phyloP scores from a whole-genome alignment of 2,329 filamentous ascomycete genomes.

The Paraconiothyrium brasiliense region DNA sequence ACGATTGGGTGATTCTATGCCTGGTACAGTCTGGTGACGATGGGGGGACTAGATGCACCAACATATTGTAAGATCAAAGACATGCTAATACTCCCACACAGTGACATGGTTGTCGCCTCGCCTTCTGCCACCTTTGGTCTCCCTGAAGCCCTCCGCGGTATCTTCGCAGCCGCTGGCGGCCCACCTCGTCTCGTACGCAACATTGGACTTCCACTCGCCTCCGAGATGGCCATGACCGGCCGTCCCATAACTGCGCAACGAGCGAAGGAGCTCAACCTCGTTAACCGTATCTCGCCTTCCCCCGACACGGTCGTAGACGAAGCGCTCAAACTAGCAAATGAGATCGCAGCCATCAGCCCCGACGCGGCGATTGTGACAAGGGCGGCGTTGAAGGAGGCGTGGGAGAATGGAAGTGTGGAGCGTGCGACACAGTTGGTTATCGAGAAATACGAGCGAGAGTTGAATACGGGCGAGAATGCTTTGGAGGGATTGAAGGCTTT shows the following conservation, averaged over 20 bases:
- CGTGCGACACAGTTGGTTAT: constrained; percentile 54
- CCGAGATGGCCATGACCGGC: constrained; percentile 62
- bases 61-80: neutral
- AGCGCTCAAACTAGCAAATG: constrained; percentile 48
- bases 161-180: constrained; percentile 63
- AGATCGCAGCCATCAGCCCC: constrained; percentile 48
- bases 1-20: neutral
- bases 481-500: constrained; percentile 62
- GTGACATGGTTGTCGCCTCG: constrained; percentile 64
- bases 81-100: constrained; percentile 28
- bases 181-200: constrained; percentile 62
- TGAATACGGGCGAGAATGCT: constrained; percentile 60
- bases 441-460: constrained; percentile 52
- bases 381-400: constrained; percentile 45
- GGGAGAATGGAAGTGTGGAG: constrained; percentile 48
- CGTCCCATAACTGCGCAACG: constrained; percentile 57
- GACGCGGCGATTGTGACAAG: constrained; percentile 51
- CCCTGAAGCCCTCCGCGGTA: constrained; percentile 64
- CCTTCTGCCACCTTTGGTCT: constrained; percentile 62
- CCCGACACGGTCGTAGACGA: constrained; percentile 47
- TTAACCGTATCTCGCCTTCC: constrained; percentile 52
- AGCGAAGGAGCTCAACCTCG: constrained; percentile 53
- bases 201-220: constrained; percentile 59
- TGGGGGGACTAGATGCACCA: neutral
- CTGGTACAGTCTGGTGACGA: no score